Percentiles rank a stretch among this genome's conserved stretches.
Conservation (phyloP, 2,329 filamentous ascomycete genomes). For the Xylaria arbuscula region DNA sequence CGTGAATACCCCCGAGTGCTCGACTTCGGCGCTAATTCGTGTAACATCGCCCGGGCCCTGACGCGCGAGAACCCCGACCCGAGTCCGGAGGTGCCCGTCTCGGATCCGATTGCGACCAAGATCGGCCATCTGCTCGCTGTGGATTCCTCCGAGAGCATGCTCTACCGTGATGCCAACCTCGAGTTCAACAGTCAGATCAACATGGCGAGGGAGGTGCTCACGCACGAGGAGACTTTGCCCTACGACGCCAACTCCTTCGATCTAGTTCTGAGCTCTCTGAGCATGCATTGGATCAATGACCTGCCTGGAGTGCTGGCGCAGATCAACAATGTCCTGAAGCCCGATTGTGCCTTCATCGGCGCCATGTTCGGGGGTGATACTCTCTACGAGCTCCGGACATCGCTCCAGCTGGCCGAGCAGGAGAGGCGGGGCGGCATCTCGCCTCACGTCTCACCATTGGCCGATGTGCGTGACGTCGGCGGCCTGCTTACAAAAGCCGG, state of each 20-base stretch:
- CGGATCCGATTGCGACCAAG: constrained; percentile 73
- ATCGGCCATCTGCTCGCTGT: constrained; percentile 81
- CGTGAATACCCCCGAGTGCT: constrained; percentile 85
- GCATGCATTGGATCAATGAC: constrained; percentile 98
- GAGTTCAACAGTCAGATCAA: constrained; percentile 80
- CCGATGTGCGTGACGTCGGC: constrained; percentile 91
- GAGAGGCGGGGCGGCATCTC: constrained; percentile 92
- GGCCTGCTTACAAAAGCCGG: constrained; percentile 86
- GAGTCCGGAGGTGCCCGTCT: constrained; percentile 62
- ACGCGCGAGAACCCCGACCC: constrained; percentile 75
- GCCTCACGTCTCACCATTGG: constrained; percentile 89
- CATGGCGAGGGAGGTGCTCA: constrained; percentile 79
- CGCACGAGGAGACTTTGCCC: constrained; percentile 78
- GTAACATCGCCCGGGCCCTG: constrained; percentile 88
- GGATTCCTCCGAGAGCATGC: constrained; percentile 80
- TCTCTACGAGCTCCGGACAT: constrained; percentile 91
- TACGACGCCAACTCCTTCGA: constrained; percentile 84
- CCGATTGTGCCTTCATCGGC: constrained; percentile 90
- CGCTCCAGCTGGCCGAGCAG: constrained; percentile 89
- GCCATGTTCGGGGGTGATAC: constrained; percentile 98
- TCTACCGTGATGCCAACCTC: constrained; percentile 81
- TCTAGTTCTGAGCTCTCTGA: constrained; percentile 87
- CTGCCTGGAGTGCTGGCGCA: constrained; percentile 85
- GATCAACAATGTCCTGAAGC: constrained; percentile 87
- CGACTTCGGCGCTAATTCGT: constrained; percentile 94